Evolutionary conservation across 2,329 filamentous ascomycete genomes (phyloP), one percentile per base, ranked within the genome.

Genomic region (Kalaharituber pfeilii): DNA sequence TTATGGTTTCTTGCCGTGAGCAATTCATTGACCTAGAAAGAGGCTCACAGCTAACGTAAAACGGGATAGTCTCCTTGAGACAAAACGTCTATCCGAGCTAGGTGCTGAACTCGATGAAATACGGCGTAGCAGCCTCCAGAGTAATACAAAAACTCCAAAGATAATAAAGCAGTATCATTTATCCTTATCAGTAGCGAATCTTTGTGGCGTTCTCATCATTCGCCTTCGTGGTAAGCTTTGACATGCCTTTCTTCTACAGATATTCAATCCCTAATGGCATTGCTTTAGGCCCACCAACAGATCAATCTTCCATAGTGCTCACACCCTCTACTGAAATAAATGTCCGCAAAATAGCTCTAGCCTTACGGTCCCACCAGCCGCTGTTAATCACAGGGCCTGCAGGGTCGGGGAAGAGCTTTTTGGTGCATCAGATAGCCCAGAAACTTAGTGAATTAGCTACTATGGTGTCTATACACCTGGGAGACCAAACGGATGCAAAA

Each of bases 401-500:
- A 6, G 89, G 93, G 20, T 84, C 84, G 28, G 91, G 91, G 51
- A 99, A 99, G 71, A 95, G 91, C 0, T 80, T 85, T 0, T 69
- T 94, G 20, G 78, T 93, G 13, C 83, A 86, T 60, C 82, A 95
- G 66, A 76, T 89, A 57, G 88, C 89, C 24, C 78, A 78, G 63
- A 78, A 82, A 61, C 77, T 96, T 53, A 84, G 84, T 57, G 86
- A 86, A 69, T 78, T 84, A 22, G 77, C 81, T 5, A 79, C 78
- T 56, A 87, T 98, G 80, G 83, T 98, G 52, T 96, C 89, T 2
- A 74, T 99, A 27, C 89, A 98, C 68, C 73, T 99, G 29, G 98
- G 98, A 66, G 91, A 96, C 68, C 93, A 99, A 68, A 96, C 88
- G 2, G 91, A 99, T 69, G 88, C 89, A 0, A 99, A 98, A 68